phyloP scores from a whole-genome alignment of 1,139 yeast genomes.

The Geotrichum histeridarum region DNA sequence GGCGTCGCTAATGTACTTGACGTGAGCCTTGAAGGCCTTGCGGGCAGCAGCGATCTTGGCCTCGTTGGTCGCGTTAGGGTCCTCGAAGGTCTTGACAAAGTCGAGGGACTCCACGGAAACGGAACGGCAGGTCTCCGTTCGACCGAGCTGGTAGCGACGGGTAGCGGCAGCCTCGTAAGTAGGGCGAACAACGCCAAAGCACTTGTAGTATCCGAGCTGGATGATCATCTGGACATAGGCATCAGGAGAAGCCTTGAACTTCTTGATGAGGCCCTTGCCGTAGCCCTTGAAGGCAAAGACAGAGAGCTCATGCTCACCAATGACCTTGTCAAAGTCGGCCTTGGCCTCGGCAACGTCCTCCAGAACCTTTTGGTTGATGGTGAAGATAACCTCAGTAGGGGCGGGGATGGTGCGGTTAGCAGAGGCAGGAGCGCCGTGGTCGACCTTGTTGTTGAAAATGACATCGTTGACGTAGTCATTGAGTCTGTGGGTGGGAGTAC shows the following conservation, averaged over 20 bases:
- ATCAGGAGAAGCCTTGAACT: conserved; percentile 73
- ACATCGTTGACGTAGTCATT: conserved; percentile 69
- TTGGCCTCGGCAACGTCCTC: conserved; percentile 54
- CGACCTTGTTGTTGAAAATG: conserved; percentile 46
- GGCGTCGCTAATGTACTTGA: conserved; percentile 68
- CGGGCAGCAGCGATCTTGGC: conserved; percentile 68
- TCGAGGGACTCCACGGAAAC: conserved; percentile 68
- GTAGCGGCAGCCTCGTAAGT: conserved; percentile 97
- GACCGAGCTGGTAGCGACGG: conserved; percentile 78
- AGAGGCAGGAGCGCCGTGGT: conserved; percentile 33
- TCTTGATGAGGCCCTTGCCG: conserved; percentile 63
- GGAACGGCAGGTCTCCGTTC: conserved; percentile 93
- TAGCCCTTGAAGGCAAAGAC: conserved; percentile 41
- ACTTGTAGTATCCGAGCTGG: conserved; percentile 77
- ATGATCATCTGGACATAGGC: conserved; percentile 74
- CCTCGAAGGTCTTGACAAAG: conserved; percentile 74
- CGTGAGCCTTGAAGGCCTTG: conserved; percentile 71
- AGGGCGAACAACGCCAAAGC: conserved; percentile 76
- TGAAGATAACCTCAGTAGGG: conserved; percentile 43
- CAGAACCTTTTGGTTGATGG: conserved; percentile 46
- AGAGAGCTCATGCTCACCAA: conserved; percentile 41
- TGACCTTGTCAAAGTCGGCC: conserved; percentile 48
- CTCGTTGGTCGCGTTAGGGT: conserved; percentile 48
- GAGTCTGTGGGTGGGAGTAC: conserved; percentile 88
- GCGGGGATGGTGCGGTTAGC: conserved; percentile 25